phyloP scores from a whole-genome alignment of 305 asterid genomes.

The Fraxinus platypoda region DNA sequence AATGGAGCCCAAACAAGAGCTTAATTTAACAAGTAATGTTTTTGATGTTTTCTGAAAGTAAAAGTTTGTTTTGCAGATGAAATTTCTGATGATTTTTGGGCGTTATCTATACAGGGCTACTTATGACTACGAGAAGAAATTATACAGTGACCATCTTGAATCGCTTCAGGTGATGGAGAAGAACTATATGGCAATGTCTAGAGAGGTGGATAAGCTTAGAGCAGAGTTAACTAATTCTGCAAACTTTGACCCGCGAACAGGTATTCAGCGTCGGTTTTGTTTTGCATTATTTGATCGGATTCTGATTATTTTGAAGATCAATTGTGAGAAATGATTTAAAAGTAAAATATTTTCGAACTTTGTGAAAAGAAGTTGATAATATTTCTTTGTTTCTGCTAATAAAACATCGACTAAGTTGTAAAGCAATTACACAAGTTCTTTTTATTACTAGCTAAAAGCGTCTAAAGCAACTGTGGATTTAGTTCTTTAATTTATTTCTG shows the following conservation, averaged over 20 bases:
- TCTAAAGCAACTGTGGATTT: background rate
- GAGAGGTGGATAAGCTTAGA: slow-evolving; percentile 89
- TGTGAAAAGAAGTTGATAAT: background rate
- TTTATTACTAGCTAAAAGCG: background rate
- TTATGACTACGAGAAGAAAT: slow-evolving; percentile 86
- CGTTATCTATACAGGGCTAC: slow-evolving; percentile 60
- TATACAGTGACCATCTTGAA: slow-evolving; percentile 83
- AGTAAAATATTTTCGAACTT: background rate
- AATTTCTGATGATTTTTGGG: slow-evolving; percentile 27
- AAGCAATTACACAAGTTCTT: background rate
- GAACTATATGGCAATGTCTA: slow-evolving; percentile 78
- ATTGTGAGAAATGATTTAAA: background rate
- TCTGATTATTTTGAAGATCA: background rate
- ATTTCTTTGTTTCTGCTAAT: background rate
- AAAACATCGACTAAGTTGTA: background rate
- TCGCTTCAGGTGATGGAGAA: slow-evolving; percentile 98
- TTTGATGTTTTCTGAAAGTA: background rate
- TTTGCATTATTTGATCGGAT: background rate
- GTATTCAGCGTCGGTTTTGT: slow-evolving; percentile 27
- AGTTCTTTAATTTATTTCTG: slow-evolving; percentile 13
- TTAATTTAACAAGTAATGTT: background rate
- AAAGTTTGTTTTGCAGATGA: background rate
- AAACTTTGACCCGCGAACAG: slow-evolving; percentile 57
- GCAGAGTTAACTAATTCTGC: slow-evolving; percentile 60
- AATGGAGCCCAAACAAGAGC: background rate